A percentile compares a stretch with the other conserved stretches of the same genome.
Evolutionary conservation across 306 rosid genomes (phyloP).

Genomic region (Lathyrus tuberosus): DNA sequence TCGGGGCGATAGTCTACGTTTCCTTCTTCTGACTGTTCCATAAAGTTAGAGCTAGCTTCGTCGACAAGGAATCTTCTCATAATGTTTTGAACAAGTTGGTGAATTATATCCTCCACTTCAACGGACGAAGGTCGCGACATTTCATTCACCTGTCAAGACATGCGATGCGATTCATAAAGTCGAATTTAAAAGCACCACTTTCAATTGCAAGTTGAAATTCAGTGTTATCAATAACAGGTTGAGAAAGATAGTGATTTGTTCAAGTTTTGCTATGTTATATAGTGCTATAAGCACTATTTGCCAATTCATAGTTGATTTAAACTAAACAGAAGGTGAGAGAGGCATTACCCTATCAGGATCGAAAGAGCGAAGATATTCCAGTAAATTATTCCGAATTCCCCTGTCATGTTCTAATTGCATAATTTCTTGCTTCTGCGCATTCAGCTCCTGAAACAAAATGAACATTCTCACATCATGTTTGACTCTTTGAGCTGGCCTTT

Average conservation of each 20-base stretch:
- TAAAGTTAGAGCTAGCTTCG: constrained; percentile 50
- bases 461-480: constrained; percentile 30
- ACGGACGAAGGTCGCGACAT: constrained; percentile 76
- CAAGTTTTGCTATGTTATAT: neutral
- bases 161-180: neutral
- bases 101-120: constrained; percentile 90
- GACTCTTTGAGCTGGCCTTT: constrained; percentile 32
- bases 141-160: constrained; percentile 70
- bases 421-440: constrained; percentile 66
- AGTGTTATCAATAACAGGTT: neutral
- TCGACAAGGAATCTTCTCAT: constrained; percentile 62
- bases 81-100: constrained; percentile 78
- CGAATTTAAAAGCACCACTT: constrained; percentile 18
- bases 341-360: constrained; percentile 90
- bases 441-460: constrained; percentile 69
- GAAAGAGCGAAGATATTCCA: constrained; percentile 84
- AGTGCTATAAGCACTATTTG: neutral
- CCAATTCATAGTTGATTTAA: neutral
- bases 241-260: neutral
- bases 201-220: neutral
- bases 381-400: constrained; percentile 70
- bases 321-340: constrained; percentile 13
- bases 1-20: constrained; percentile 46
- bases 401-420: constrained; percentile 61
- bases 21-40: constrained; percentile 45